Base-by-base conservation (phyloP, 108 stramenopile species). In the Stephanodiscus minutulus region DNA sequence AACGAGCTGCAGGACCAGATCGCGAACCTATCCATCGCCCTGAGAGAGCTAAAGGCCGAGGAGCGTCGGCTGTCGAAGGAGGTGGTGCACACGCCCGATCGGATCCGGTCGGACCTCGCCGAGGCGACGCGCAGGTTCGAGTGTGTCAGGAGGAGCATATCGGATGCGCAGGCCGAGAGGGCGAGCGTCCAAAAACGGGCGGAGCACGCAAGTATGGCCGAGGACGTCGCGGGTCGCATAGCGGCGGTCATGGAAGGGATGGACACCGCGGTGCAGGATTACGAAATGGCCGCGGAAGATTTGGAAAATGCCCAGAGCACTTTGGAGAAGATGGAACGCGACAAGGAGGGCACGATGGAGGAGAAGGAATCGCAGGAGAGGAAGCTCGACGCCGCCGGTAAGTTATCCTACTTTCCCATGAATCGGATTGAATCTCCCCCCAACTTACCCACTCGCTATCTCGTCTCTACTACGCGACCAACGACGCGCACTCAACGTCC, bases 1-100 rank as follows among this genome's bases (percentile, higher is more conserved):
- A 92, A 85, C 61, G 88, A 84, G 35, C 68, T 96, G 13, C 87
- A 92, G 63, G 92, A 96, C 81, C 83, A 91, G 68, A 74, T 93
- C 29, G 88, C 85, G 29, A 87, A 88, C 17, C 76, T 86, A 0
- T 74, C 74, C 22, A 87, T 93, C 64, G 81, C 88, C 3, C 73
- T 96, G 1, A 79, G 92, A 63, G 95, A 96, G 50, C 65, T 83
- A 2, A 82, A 90, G 61, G 81, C 68, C 0, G 87, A 87, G 62
- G 87, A 88, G 64, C 85, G 88, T 55, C 70, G 83, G 24, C 62
- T 95, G 57, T 65, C 52, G 43, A 62, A 82, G 25, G 80, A 92
- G 66, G 57, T 96, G 25, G 95, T 96, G 9, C 83, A 88, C 60
- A 86, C 88, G 41, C 95, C 95, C 9, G 87, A 83, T 33, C 49